Percentiles rank a stretch among this genome's conserved stretches.
These are phyloP conservation scores for Scutellaria galericulata DNA, from an alignment of 257 asterid genomes.

Conservation along the genomic window DNA sequence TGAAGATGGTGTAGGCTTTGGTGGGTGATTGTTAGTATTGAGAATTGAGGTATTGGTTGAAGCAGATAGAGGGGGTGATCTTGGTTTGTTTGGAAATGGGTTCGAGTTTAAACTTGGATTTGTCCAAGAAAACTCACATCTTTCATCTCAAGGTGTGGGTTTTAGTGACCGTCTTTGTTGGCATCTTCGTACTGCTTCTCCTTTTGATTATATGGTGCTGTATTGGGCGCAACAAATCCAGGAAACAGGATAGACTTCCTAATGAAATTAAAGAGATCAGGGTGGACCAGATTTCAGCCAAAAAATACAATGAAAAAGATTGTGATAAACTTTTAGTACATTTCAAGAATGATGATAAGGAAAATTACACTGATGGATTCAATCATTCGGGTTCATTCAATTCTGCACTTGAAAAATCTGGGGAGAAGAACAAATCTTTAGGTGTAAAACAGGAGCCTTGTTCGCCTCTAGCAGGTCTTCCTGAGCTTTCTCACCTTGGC, in stretches of 20 bases:
- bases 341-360: slow-evolving; percentile 45
- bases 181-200: slow-evolving; percentile 51
- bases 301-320: slow-evolving; percentile 47
- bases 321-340: slow-evolving; percentile 49
- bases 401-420: slow-evolving; percentile 38
- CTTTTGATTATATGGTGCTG: slow-evolving; percentile 61
- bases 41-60: background rate
- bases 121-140: slow-evolving; percentile 68
- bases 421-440: slow-evolving; percentile 44
- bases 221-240: slow-evolving; percentile 49
- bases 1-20: background rate
- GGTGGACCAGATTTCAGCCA: slow-evolving; percentile 56
- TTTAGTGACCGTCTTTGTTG: slow-evolving; percentile 57
- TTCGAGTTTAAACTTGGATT: slow-evolving; percentile 53
- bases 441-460: slow-evolving; percentile 9
- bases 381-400: slow-evolving; percentile 33
- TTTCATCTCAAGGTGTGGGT: slow-evolving; percentile 81
- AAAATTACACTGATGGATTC: slow-evolving; percentile 31
- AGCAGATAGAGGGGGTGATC: too few species aligned
- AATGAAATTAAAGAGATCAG: slow-evolving; percentile 65
- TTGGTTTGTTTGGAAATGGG: slow-evolving; percentile 43
- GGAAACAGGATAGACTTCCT: slow-evolving; percentile 43
- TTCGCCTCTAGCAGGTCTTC: slow-evolving; percentile 71
- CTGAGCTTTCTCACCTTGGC: slow-evolving; percentile 85
- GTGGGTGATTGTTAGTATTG: slow-evolving; percentile 23